Percentiles rank a stretch among this genome's conserved stretches.
These are phyloP conservation scores for Torulaspora microellipsoides DNA, from an alignment of 805 yeast genomes.

Conservation along the genomic window DNA sequence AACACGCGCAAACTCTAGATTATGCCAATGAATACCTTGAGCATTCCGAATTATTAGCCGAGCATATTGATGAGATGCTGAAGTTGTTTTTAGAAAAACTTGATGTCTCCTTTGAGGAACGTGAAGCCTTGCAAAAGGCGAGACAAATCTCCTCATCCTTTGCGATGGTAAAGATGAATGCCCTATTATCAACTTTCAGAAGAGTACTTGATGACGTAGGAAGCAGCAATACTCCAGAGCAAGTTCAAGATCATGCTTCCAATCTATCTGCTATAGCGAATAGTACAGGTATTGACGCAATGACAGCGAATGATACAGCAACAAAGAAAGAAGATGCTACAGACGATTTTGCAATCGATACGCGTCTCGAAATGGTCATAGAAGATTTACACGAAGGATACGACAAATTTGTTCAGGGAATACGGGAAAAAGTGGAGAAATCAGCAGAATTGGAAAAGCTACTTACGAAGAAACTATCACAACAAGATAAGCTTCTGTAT, in stretches of 20 bases:
- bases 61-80: conserved; percentile 22
- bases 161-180: conserved; percentile 28
- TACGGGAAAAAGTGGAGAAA: conserved; percentile 20
- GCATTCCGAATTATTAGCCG: conserved; percentile 25
- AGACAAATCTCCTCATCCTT: conserved; percentile 22
- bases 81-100: conserved; percentile 13
- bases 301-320: background rate
- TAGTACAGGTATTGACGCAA: conserved; percentile 17
- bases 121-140: conserved; percentile 19
- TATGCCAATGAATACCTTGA: conserved; percentile 30
- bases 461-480: conserved; percentile 20
- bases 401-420: conserved; percentile 26
- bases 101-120: conserved; percentile 21
- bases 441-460: conserved; percentile 18
- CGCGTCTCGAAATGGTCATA: conserved; percentile 27
- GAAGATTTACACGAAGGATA: conserved; percentile 30
- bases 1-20: conserved; percentile 25
- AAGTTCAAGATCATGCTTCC: background rate
- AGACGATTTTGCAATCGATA: conserved; percentile 18
- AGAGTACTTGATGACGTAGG: conserved; percentile 14
- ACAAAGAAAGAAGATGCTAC: background rate
- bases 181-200: conserved; percentile 20
- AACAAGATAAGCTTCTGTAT: conserved; percentile 20
- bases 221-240: background rate
- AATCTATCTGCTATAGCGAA: conserved; percentile 16